Evolutionary conservation across 176 grass and related monocot species (phyloP), one percentile per base, ranked within the genome.

Genomic region (Hyparrhenia diplandra): DNA sequence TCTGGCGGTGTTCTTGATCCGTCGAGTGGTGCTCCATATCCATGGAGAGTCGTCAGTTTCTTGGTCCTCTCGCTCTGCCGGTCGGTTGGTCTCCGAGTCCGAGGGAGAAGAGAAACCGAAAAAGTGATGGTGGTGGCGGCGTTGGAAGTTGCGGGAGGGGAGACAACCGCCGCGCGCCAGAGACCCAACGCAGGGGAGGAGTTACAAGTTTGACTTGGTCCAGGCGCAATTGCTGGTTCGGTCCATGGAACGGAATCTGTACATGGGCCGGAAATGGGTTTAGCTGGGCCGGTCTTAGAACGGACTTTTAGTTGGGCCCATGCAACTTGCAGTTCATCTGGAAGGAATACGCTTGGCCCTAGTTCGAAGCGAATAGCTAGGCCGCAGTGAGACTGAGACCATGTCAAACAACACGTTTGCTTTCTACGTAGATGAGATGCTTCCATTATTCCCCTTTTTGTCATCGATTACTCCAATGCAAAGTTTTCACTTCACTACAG

Each of bases 391-490:
- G 59, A 51, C 16, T 10, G 20, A 39, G 59, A 51, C 80, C 80
- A 35, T 36, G 81, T 41, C 57, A 83, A 74, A 24, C 16, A 64
- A 51, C 29, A 21, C 28, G 20, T 4, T 43, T 20, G 40, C n/a
- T n/a, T n/a, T n/a, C n/a, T n/a, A n/a, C n/a, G n/a, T n/a, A 41
- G 7, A 41, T 41, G 39, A 41, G 39, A 41, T 41, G 39, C 39
- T 45, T 45, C 4, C 14, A 17, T 47, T 17, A 1, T 9, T 17
- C 17, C 14, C 42, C 42, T 17, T 47, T 47, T 47, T 47, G 14
- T 16, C 71, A 54, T 66, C 40, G 81, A 61, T 23, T 57, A 67
- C 17, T 83, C 81, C 62, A 62, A 75, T 66, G 32, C 62, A 39
- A 36, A 55, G 32, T 45, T 66, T 34, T 32, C 70, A 67, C 10